These are phyloP conservation scores for Bonia amplexicaulis DNA, from an alignment of 176 grass and related monocot genomes.

Conservation along the genomic window DNA sequence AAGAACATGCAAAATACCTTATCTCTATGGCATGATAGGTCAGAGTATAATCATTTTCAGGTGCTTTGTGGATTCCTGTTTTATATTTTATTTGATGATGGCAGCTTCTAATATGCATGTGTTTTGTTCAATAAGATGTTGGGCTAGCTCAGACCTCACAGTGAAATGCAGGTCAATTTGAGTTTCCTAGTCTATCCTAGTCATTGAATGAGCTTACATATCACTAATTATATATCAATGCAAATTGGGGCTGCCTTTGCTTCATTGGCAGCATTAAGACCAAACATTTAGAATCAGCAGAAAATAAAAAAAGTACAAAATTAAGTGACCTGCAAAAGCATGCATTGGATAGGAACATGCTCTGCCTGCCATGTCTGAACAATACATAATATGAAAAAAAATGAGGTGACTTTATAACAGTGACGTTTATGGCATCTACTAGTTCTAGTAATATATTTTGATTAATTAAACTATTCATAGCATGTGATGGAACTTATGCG, in stretches of 20 bases:
- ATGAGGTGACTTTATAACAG: not conserved
- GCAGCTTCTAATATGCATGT: not conserved
- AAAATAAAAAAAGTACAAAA: not conserved
- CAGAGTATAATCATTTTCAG: not conserved
- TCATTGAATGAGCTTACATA: not conserved
- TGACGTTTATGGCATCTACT: not conserved
- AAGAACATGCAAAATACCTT: slow-evolving; percentile 1
- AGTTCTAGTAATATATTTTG: not conserved
- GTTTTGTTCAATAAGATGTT: not conserved
- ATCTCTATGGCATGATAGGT: not conserved
- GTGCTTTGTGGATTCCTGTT: not conserved
- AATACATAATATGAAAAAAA: not conserved
- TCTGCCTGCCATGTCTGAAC: not conserved
- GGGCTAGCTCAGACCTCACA: not conserved
- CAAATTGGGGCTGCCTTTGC: not conserved
- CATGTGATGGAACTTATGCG: not conserved
- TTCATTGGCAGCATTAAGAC: not conserved
- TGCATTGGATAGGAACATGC: not conserved
- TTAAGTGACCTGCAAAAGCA: not conserved
- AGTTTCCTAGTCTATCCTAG: not conserved
- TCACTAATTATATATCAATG: not conserved
- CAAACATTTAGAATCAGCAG: not conserved
- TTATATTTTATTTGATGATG: slow-evolving; percentile 13
- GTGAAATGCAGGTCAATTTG: not conserved
- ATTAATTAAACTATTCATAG: not conserved